Base-by-base conservation (phyloP, 768 basidiomycete genomes). In the Hysterangium stoloniferum region DNA sequence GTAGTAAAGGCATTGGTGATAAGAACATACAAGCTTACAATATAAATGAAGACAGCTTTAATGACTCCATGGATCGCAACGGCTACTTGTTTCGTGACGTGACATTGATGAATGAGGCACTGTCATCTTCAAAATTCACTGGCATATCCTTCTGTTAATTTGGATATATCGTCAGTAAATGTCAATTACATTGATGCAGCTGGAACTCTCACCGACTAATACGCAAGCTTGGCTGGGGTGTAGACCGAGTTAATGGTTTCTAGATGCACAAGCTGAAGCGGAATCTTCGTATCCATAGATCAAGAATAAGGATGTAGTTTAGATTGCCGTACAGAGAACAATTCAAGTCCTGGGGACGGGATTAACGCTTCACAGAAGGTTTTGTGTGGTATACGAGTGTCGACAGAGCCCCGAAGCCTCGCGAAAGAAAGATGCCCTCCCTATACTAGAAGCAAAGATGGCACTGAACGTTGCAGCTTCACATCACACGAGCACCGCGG, bases 21-120 rank as follows among this genome's bases (percentile, higher is more conserved):
- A n/a, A n/a, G n/a, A n/a, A n/a, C n/a, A n/a, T n/a, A n/a, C n/a
- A n/a, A n/a, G n/a, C n/a, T n/a, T n/a, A n/a, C n/a, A n/a, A n/a
- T n/a, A n/a, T n/a, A n/a, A 51, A 51, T 2, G 49, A 51, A n/a
- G 24, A 6, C 12, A 51, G 38, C 49, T 42, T 41, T 11, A 51
- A 31, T 13, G 38, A 41, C 19, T 40, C 22, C 9, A 51, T n/a
- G 22, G 19, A 28, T 19, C 27, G n/a, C n/a, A 51, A 31, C 6
- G 38, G 49, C 12, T 31, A 31, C 6, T 45, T 29, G 24, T 37
- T 28, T 7, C 49, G 43, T 19, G 43, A 9, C 15, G 40, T 20
- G 19, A 4, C 11, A 28, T 41, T 42, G 31, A 51, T 29, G 9
- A 19, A 9, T 17, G 40, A 15, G 5, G 43, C 49, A 43, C 25